Percentiles rank a stretch among this genome's conserved stretches.
Conservation (phyloP, 2,329 filamentous ascomycete genomes). For the Akanthomyces muscarius region DNA sequence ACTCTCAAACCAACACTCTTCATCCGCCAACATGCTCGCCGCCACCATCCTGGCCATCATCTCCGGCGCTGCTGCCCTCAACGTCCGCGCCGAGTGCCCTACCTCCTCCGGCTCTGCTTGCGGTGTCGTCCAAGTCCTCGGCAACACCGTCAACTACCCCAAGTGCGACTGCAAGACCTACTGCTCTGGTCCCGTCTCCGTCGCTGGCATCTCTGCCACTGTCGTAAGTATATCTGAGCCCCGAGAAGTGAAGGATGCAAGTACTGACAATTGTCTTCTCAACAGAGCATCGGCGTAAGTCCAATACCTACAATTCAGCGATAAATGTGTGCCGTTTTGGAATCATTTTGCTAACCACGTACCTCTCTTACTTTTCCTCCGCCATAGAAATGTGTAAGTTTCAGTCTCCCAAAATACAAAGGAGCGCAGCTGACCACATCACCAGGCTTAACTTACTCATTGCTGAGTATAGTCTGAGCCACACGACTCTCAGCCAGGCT, state of each 20-base stretch:
- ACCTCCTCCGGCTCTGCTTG: constrained; percentile 13
- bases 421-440: constrained; percentile 7
- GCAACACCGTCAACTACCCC: constrained; percentile 8
- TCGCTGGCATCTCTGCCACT: not conserved
- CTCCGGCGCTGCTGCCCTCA: constrained; percentile 12
- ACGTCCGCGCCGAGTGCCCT: constrained; percentile 15
- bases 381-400: constrained; percentile 6
- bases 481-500: constrained; percentile 6
- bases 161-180: constrained; percentile 5
- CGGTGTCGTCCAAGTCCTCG: not conserved
- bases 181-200: constrained; percentile 2
- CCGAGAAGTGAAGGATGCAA: not conserved
- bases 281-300: constrained; percentile 16
- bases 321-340: not conserved
- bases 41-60: constrained; percentile 13
- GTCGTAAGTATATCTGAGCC: constrained; percentile 6
- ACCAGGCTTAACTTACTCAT: constrained; percentile 1
- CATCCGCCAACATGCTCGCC: constrained; percentile 7
- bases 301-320: not conserved
- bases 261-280: not conserved
- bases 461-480: not conserved
- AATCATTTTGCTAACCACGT: constrained; percentile 6
- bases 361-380: not conserved
- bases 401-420: not conserved
- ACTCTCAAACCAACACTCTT: not conserved